These are phyloP conservation scores for Pedinophyceae sp. DNA, from an alignment of 139 green algal genomes.

Conservation along the genomic window DNA sequence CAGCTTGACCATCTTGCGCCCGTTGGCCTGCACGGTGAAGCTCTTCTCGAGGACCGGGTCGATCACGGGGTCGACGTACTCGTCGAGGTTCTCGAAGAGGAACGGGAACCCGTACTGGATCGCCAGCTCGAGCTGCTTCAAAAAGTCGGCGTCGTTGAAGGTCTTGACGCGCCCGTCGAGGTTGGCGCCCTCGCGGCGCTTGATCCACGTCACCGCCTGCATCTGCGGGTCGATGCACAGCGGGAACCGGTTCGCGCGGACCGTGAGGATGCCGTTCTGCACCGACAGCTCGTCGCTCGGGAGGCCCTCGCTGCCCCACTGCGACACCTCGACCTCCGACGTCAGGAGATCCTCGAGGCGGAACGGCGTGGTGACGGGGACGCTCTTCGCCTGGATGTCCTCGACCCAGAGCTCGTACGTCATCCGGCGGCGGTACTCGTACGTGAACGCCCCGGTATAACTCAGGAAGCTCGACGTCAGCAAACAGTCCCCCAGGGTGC, in stretches of 20 bases:
- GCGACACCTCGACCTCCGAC: slow-evolving; percentile 45
- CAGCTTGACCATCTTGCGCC: slow-evolving; percentile 43
- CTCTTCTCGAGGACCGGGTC: slow-evolving; percentile 76
- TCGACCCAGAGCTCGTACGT: slow-evolving; percentile 53
- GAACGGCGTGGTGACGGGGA: slow-evolving; percentile 56
- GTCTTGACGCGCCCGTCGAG: slow-evolving; percentile 71
- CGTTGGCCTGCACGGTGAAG: slow-evolving; percentile 22
- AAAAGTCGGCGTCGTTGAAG: slow-evolving; percentile 73
- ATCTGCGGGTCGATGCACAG: slow-evolving; percentile 66
- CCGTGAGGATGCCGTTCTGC: slow-evolving; percentile 73
- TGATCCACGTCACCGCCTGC: slow-evolving; percentile 74
- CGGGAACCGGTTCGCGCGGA: slow-evolving; percentile 47
- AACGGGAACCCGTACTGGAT: slow-evolving; percentile 82
- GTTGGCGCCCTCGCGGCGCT: slow-evolving; percentile 55
- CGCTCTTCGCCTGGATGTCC: slow-evolving; percentile 29
- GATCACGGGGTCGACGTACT: slow-evolving; percentile 83
- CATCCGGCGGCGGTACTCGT: slow-evolving; percentile 58
- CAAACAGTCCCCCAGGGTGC: slow-evolving; percentile 62
- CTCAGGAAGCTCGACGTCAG: slow-evolving; percentile 58
- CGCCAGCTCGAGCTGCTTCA: slow-evolving; percentile 82
- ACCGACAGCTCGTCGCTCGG: slow-evolving; percentile 61
- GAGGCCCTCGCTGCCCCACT: slow-evolving; percentile 55
- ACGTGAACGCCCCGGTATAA: slow-evolving; percentile 69
- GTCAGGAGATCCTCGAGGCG: slow-evolving; percentile 56
- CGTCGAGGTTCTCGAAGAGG: slow-evolving; percentile 75